Percentiles rank a stretch among this genome's conserved stretches.
These are phyloP conservation scores for Gypsophila paniculata DNA, from an alignment of 179 eudicot species.

Conservation along the genomic window DNA sequence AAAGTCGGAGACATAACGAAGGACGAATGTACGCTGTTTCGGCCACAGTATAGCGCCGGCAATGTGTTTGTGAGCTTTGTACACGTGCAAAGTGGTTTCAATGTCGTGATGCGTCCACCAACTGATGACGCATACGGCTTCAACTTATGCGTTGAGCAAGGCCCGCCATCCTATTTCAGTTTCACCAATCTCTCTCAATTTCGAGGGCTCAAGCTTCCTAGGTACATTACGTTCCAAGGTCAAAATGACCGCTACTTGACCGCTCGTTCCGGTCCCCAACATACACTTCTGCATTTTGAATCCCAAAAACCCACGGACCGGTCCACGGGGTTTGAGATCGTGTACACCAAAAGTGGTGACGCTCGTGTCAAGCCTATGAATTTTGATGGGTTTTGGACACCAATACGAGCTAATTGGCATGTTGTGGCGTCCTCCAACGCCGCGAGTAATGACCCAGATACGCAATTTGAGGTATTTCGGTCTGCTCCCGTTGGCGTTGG, in stretches of 20 bases:
- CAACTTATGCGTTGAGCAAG: not conserved
- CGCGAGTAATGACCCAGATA: not conserved
- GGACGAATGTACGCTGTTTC: slow-evolving; percentile 2
- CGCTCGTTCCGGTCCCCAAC: not conserved
- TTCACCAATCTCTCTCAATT: not conserved
- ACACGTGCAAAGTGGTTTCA: slow-evolving; percentile 4
- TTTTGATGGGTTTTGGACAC: not conserved
- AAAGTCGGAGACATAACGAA: not conserved
- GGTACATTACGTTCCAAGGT: not conserved
- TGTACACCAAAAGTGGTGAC: slow-evolving; percentile 1
- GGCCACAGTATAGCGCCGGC: not conserved
- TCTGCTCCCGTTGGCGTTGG: not conserved
- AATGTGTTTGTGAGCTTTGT: not conserved
- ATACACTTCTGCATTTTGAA: too few relatives aligned
- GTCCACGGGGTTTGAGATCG: not conserved
- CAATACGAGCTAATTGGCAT: too few relatives aligned
- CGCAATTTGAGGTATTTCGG: not conserved
- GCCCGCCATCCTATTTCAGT: slow-evolving; percentile 3
- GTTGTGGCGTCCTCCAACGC: not conserved
- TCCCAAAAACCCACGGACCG: not conserved
- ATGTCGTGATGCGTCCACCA: slow-evolving; percentile 9
- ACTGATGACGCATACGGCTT: not conserved
- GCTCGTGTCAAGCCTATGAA: not conserved
- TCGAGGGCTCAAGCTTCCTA: not conserved
- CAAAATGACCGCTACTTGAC: not conserved